A percentile compares a stretch with the other conserved stretches of the same genome.
Evolutionary conservation across 176 grass and related monocot species (phyloP).

Genomic region (Aegilops speltoides): DNA sequence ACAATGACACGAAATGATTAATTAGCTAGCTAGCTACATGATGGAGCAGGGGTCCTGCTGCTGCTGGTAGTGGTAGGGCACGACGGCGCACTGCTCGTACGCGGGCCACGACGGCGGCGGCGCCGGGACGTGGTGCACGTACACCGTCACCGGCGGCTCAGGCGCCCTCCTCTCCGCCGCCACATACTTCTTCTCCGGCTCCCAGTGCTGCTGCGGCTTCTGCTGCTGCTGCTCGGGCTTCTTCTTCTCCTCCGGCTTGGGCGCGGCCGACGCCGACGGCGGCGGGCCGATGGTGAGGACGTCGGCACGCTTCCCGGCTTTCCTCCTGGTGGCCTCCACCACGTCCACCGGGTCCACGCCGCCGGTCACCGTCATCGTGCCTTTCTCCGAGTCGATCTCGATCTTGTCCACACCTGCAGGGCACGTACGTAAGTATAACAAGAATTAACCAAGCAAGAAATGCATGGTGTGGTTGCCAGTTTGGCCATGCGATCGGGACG

Average conservation of each 20-base stretch:
- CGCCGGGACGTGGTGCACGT: slow-evolving; percentile 36
- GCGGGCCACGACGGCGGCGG: slow-evolving; percentile 33
- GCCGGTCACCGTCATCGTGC: slow-evolving; percentile 62
- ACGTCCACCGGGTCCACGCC: slow-evolving; percentile 66
- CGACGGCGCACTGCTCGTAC: slow-evolving; percentile 33
- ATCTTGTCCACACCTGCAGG: slow-evolving; percentile 79
- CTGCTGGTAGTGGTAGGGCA: slow-evolving; percentile 11
- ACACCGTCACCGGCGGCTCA: slow-evolving; percentile 23
- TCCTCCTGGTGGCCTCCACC: slow-evolving; percentile 59
- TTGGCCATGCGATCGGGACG: not conserved
- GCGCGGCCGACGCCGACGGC: not conserved
- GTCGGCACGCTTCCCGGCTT: slow-evolving; percentile 48
- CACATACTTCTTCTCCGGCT: slow-evolving; percentile 1
- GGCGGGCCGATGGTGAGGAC: slow-evolving; percentile 53
- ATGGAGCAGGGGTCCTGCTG: slow-evolving; percentile 40
- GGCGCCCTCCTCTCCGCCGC: slow-evolving; percentile 18
- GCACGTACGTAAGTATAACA: not conserved
- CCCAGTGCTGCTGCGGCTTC: not conserved
- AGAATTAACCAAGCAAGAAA: not conserved
- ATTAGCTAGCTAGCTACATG: slow-evolving; percentile 22
- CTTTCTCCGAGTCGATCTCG: slow-evolving; percentile 64
- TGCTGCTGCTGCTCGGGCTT: slow-evolving; percentile 34
- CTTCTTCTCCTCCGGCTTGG: slow-evolving; percentile 47
- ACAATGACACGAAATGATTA: too few relatives aligned
- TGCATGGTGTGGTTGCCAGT: not conserved